Percentiles rank a stretch among this genome's conserved stretches.
phyloP scores from a whole-genome alignment of 139 green algal species.

The Chlorella sp. region DNA sequence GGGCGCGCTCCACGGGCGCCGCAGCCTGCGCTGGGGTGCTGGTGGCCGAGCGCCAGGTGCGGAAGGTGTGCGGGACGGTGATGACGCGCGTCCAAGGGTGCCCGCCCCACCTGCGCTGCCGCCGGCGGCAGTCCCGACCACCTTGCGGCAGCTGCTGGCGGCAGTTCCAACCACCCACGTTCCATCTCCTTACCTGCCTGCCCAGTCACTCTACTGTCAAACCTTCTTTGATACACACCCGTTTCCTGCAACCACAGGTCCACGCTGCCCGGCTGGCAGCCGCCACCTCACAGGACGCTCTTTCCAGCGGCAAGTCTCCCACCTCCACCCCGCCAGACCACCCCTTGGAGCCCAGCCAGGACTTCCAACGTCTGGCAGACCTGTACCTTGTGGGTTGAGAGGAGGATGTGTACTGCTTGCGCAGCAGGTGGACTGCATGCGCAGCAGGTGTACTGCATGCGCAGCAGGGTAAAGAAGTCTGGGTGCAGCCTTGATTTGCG shows the following conservation, averaged over 20 bases:
- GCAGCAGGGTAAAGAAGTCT: no score
- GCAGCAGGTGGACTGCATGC: no score
- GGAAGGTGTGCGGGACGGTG: no score
- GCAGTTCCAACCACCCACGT: not conserved
- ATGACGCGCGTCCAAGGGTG: no score
- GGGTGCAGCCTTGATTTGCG: no score
- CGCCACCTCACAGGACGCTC: not conserved
- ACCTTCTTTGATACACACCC: not conserved
- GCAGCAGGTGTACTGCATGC: no score
- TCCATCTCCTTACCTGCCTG: not conserved
- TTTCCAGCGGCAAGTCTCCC: not conserved
- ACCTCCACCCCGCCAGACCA: not conserved
- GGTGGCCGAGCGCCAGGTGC: no score
- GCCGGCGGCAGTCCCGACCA: no score
- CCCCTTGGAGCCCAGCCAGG: not conserved
- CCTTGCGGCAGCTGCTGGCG: not conserved
- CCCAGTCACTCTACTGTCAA: no score
- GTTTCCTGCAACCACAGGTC: not conserved
- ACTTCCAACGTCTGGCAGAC: conserved; percentile 6
- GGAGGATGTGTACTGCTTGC: no score
- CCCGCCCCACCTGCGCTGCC: no score
- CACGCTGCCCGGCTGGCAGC: not conserved
- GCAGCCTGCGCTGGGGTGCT: not conserved
- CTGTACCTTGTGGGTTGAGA: conserved; percentile 16
- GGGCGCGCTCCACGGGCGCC: not conserved